Conservation (phyloP, 176 grass and related monocot genomes). For the Tuctoria greenei region DNA sequence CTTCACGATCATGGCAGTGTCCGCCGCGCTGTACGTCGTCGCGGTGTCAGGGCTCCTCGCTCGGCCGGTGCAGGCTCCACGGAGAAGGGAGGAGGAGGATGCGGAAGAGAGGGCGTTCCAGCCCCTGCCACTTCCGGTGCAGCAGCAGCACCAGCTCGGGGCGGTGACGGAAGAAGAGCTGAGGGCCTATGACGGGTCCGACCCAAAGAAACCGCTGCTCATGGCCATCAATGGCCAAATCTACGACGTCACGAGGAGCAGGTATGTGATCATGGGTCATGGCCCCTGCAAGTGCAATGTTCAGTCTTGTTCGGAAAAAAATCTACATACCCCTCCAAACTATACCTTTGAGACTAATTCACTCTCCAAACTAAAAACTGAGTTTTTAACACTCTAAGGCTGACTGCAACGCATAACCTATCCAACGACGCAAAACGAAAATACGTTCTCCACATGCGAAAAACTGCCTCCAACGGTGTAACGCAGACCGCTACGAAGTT, state of each 20-base stretch:
- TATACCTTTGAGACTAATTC: too few relatives aligned
- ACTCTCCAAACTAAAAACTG: too few relatives aligned
- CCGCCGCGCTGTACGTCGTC: constrained; percentile 41
- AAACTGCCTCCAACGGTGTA: too few relatives aligned
- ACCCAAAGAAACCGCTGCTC: constrained; percentile 62
- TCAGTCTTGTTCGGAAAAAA: not conserved
- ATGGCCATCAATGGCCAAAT: constrained; percentile 84
- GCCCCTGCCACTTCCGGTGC: constrained; percentile 46
- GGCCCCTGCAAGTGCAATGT: not conserved
- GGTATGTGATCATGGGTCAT: constrained; percentile 34
- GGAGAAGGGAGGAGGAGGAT: not conserved
- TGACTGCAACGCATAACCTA: too few relatives aligned
- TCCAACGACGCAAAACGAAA: too few relatives aligned
- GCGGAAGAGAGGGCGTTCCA: not conserved
- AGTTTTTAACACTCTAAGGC: too few relatives aligned
- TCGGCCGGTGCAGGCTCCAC: not conserved
- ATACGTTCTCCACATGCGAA: too few relatives aligned
- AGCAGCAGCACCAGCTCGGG: too few relatives aligned
- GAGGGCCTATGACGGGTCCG: constrained; percentile 54
- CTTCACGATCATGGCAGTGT: constrained; percentile 47
- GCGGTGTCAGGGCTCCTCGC: constrained; percentile 20
- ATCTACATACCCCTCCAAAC: too few relatives aligned
- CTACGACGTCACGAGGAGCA: constrained; percentile 85
- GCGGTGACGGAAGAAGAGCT: constrained; percentile 66
- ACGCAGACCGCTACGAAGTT: too few relatives aligned